Percentiles rank a stretch among this genome's conserved stretches.
These are phyloP conservation scores for Pythium graminicola DNA, from an alignment of 352 stramenopile genomes.

Conservation along the genomic window DNA sequence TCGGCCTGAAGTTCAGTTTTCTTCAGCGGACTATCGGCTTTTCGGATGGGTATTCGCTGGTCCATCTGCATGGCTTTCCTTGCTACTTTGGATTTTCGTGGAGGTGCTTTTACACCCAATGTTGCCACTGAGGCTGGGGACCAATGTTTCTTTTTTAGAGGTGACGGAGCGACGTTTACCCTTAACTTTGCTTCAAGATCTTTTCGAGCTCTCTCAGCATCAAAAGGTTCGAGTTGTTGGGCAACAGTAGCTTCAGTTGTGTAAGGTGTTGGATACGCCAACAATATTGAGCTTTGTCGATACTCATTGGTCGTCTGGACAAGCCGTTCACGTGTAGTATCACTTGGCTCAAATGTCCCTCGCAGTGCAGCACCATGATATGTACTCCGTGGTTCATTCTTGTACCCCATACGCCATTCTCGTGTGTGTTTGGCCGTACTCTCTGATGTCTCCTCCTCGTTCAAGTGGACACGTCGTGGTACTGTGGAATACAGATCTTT, in stretches of 20 bases:
- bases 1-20: slow-evolving; percentile 22
- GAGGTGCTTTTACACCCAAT: slow-evolving; percentile 1
- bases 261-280: slow-evolving; percentile 10
- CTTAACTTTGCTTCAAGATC: slow-evolving; percentile 13
- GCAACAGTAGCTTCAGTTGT: not conserved
- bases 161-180: not conserved
- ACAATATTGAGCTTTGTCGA: slow-evolving; percentile 2
- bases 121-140: slow-evolving; percentile 33
- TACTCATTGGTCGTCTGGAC: slow-evolving; percentile 8
- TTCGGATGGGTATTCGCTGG: slow-evolving; percentile 30
- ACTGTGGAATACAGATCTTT: slow-evolving; percentile 49
- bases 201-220: slow-evolving; percentile 18
- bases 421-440: slow-evolving; percentile 16
- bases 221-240: slow-evolving; percentile 10
- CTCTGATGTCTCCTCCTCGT: slow-evolving; percentile 3
- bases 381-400: slow-evolving; percentile 32
- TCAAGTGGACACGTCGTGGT: slow-evolving; percentile 26
- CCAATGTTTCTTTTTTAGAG: slow-evolving; percentile 25
- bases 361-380: slow-evolving; percentile 23
- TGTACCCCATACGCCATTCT: slow-evolving; percentile 45
- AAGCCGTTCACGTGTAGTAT: slow-evolving; percentile 30
- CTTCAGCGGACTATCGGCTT: slow-evolving; percentile 12
- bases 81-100: slow-evolving; percentile 13
- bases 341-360: slow-evolving; percentile 44
- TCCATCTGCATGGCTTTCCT: slow-evolving; percentile 5